These are phyloP conservation scores for Emergomyces pasteurianus DNA, from an alignment of 2,329 filamentous ascomycete genomes.

Conservation along the genomic window DNA sequence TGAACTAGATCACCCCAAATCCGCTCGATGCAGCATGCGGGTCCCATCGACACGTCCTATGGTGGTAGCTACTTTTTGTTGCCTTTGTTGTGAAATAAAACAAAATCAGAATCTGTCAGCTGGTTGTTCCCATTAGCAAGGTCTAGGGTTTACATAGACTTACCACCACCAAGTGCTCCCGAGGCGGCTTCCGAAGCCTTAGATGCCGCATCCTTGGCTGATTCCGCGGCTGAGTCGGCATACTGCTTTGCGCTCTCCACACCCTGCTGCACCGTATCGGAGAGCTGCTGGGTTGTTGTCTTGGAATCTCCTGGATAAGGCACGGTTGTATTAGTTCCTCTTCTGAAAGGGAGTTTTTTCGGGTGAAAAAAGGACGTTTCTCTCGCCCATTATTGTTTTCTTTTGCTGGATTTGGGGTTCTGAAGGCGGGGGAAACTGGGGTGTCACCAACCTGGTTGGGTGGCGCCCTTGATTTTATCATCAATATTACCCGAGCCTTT, in stretches of 20 bases:
- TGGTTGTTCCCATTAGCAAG: not conserved
- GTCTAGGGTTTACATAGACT: not conserved
- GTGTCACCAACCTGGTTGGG: not conserved
- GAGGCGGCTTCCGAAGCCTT: constrained; percentile 3
- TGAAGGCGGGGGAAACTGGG: not conserved
- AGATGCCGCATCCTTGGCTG: constrained; percentile 9
- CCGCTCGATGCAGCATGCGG: not conserved
- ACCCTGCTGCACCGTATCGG: constrained; percentile 7
- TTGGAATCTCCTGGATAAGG: constrained; percentile 9
- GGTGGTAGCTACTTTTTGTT: not conserved
- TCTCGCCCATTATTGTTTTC: not conserved
- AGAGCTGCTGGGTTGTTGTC: constrained; percentile 10
- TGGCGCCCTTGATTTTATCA: not conserved
- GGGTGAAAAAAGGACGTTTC: not conserved
- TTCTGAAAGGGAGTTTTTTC: not conserved
- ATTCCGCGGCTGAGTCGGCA: constrained; percentile 2
- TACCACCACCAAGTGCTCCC: constrained; percentile 4
- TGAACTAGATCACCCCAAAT: not conserved
- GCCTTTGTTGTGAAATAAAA: not conserved
- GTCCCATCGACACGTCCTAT: not conserved
- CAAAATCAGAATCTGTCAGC: not conserved
- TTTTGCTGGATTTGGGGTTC: not conserved
- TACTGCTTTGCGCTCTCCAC: constrained; percentile 7
- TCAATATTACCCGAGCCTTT: not conserved
- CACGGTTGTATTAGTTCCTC: not conserved